Evolutionary conservation across 192 early-diverging fungal species (phyloP), one percentile per base, ranked within the genome.

Genomic region (Coemansia sp.): DNA sequence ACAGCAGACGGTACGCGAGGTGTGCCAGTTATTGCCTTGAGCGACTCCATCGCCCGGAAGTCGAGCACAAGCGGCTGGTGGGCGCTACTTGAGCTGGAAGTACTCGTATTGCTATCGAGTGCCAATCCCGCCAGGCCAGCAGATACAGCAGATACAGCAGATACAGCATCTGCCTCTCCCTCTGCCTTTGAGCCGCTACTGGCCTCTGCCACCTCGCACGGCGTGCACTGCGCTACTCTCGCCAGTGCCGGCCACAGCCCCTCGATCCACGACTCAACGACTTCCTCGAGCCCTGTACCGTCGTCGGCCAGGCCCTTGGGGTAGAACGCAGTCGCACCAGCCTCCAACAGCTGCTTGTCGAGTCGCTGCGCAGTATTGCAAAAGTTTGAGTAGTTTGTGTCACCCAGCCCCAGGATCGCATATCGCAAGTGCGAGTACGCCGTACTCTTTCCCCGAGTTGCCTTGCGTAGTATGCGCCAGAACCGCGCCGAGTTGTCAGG

Each of bases 351-450:
- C 77, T 89, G 87, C 72, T 86, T 88, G 41, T 96, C 95, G 25
- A 98, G 73, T 11, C 91, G 77, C 75, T 91, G 91, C 6, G 89
- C 91, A 0, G 94, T 92, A 50, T 94, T 92, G 69, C 92, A 93
- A 75, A 97, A 98, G 74, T 97, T 95, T 55, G 87, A 86, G 76
- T 97, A 98, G 73, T 98, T 97, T 17, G 94, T 95, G 68, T 98
- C 96, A 15, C 96, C 96, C 25, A 98, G 85, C 5, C 94, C 94
- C 31, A 82, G 65, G n/a, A 83, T 67, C n/a, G 83, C 70, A 51
- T 62, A 77, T 21, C 80, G 74, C 45, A 84, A 39, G 29, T 79
- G 70, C 17, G 64, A 10, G 46, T 76, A 74, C 10, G 77, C 68
- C 2, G 17, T 2, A 1, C 12, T 1, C 32, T 63, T 48, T 42